Evolutionary conservation across 306 rosid species (phyloP).

Genomic region (Glycine tomentella): DNA sequence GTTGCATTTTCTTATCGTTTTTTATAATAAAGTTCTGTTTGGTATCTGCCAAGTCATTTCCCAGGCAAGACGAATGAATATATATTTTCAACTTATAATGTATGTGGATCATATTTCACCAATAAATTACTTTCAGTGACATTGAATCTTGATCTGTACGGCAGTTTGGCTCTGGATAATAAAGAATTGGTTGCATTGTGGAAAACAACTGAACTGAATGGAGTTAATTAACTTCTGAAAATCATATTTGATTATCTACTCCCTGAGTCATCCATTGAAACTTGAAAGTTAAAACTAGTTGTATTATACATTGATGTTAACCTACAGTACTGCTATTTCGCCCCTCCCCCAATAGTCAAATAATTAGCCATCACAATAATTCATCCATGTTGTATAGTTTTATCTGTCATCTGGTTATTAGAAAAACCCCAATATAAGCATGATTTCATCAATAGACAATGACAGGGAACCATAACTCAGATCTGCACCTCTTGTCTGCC

Average conservation of each 20-base stretch:
- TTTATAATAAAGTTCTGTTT: constrained; percentile 18
- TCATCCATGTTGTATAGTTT: not conserved
- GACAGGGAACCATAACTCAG: not conserved
- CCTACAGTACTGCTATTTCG: not conserved
- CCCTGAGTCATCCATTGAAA: not conserved
- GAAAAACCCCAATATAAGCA: not conserved
- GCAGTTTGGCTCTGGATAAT: not conserved
- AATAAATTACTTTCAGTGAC: not conserved
- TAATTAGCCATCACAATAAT: not conserved
- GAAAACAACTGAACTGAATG: constrained; percentile 16
- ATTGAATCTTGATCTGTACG: constrained; percentile 7
- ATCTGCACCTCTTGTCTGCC: constrained; percentile 14
- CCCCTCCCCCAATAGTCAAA: not conserved
- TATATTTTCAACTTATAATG: not conserved
- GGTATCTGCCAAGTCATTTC: constrained; percentile 18
- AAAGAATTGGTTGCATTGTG: constrained; percentile 2
- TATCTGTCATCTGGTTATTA: not conserved
- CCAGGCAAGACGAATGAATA: not conserved
- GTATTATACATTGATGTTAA: not conserved
- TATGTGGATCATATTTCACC: constrained; percentile 4
- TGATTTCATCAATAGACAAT: constrained; percentile 6
- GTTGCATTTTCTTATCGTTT: not conserved
- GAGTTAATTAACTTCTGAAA: constrained; percentile 1
- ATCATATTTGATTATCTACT: not conserved
- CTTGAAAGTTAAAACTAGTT: too few species aligned